A percentile compares a stretch with the other conserved stretches of the same genome.
phyloP scores from a whole-genome alignment of 148 eudicot species.

The Nyssa sinensis region DNA sequence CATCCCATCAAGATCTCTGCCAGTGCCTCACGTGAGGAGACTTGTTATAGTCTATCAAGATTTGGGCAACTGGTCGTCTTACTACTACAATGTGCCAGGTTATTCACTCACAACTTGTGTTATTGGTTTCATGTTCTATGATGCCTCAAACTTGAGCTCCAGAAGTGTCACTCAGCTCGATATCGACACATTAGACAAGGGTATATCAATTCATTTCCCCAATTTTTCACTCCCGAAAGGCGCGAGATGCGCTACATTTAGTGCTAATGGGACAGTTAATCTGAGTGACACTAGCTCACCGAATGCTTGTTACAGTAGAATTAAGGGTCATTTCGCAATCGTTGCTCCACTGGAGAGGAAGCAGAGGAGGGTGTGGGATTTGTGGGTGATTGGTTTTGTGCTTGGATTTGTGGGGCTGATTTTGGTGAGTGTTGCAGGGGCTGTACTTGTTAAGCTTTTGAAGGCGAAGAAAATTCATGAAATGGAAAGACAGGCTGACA shows the following conservation, averaged over 20 bases:
- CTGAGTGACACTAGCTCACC: slow-evolving; percentile 17
- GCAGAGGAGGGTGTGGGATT: slow-evolving; percentile 19
- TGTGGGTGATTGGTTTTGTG: slow-evolving; percentile 22
- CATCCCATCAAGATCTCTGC: slow-evolving; percentile 38
- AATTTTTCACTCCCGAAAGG: neutral
- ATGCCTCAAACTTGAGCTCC: slow-evolving; percentile 30
- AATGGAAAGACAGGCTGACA: slow-evolving; percentile 36
- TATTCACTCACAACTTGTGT: slow-evolving; percentile 29
- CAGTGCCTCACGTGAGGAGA: slow-evolving; percentile 38
- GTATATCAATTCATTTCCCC: slow-evolving; percentile 25
- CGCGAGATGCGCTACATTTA: slow-evolving; percentile 31
- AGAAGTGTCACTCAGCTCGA: slow-evolving; percentile 18
- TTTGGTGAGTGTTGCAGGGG: slow-evolving; percentile 15
- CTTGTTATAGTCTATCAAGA: slow-evolving; percentile 31
- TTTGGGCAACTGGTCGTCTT: slow-evolving; percentile 44
- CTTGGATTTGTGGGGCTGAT: slow-evolving; percentile 20
- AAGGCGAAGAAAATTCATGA: slow-evolving; percentile 22
- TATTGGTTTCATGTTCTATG: slow-evolving; percentile 35
- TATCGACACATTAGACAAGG: slow-evolving; percentile 22
- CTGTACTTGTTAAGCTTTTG: slow-evolving; percentile 10
- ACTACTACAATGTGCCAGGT: slow-evolving; percentile 28
- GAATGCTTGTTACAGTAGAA: slow-evolving; percentile 25
- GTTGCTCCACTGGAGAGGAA: slow-evolving; percentile 28
- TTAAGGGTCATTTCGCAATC: slow-evolving; percentile 32
- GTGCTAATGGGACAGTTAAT: slow-evolving; percentile 18